Base-by-base conservation (phyloP, 352 stramenopile species). In the Phytophthora pisi region DNA sequence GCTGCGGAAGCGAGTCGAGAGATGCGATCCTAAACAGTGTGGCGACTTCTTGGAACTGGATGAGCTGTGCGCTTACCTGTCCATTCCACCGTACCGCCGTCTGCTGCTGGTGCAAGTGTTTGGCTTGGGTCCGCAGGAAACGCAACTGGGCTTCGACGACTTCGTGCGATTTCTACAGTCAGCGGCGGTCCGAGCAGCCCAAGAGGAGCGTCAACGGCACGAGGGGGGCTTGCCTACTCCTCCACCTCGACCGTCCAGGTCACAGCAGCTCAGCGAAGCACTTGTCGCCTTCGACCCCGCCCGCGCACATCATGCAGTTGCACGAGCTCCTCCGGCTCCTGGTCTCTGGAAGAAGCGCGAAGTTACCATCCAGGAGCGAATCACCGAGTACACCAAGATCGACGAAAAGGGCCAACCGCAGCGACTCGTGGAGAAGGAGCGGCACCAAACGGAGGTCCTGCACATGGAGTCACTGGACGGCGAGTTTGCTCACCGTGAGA, bases 321-420 rank as follows among this genome's bases (percentile, higher is more conserved):
- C 72, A 15, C 73, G 61, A 36, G 76, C 78, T 34, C 84, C 83
- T 6, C 78, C 82, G 2, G 81, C 82, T 3, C 84, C 86, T 7
- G 88, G 86, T 5, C 75, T 94, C 6, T 96, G 88, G 88, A 96
- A 95, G 68, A 96, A 96, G 53, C 84, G 88, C 24, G 86, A 96
- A 70, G 82, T 93, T 31, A 93, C 88, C 30, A 93, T 96, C 62
- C 88, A 96, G 58, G 88, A 96, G 52, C 81, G 83, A n/a, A 90
- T 91, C 56, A 91, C 79, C 42, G 83, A 96, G 69, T 93, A 96
- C 78, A 96, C 86, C 43, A 96, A 93, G 76, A 96, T 96, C 57
- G 88, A 95, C 59, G 86, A 95, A 26, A 81, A 85, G 15, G 86
- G 88, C 9, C 74, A 79, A 40, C 70, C 85, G 18, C 88, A 96